Evolutionary conservation across 495 filamentous ascomycete genomes (phyloP), one percentile per base, ranked within the genome.

Genomic region (Bathelium albidoporum): DNA sequence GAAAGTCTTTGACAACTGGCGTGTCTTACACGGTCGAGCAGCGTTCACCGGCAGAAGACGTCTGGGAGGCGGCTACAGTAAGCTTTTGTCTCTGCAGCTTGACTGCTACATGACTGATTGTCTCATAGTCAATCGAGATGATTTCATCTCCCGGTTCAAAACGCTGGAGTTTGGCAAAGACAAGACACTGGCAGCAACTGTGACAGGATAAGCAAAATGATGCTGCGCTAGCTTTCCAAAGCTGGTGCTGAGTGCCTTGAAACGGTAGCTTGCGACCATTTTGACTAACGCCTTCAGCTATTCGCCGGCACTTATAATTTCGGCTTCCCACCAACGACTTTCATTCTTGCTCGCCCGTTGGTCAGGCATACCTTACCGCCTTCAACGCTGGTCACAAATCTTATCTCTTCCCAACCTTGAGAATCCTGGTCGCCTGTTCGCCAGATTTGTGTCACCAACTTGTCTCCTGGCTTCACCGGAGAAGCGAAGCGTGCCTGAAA

Each of bases 1-100:
- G 12, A 9, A 62, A 90, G 87, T 96, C 22, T 96, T 97, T 72
- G 90, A 97, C 73, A 97, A 97, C 70, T 97, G 91, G 91, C 82
- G 93, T 64, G 89, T 95, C 62, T 74, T 97, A 55, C 93, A 97
- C 73, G 93, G 91, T 2, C 79, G 93, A 65, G 82, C 83, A 24
- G 81, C 83, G 16, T 97, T 96, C 69, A 87, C 83, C 9, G 93
- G 93, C 20, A 87, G 87, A 69, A 79, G 93, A 67, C 85, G 91
- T 67, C 87, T 97, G 73, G 95, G 90, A 72, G 93, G 93, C 64
- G 93, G 81, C 20, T 95, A 96, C 71, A 86, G 88, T 91, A 75
- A 77, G 87, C 85, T 60, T n/a, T n/a, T n/a, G n/a, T n/a, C n/a
- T n/a, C n/a, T n/a, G n/a, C n/a, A n/a, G n/a, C n/a, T n/a, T n/a